Conservation (phyloP, 2,329 filamentous ascomycete species). For the Grosmannia clavigera region DNA sequence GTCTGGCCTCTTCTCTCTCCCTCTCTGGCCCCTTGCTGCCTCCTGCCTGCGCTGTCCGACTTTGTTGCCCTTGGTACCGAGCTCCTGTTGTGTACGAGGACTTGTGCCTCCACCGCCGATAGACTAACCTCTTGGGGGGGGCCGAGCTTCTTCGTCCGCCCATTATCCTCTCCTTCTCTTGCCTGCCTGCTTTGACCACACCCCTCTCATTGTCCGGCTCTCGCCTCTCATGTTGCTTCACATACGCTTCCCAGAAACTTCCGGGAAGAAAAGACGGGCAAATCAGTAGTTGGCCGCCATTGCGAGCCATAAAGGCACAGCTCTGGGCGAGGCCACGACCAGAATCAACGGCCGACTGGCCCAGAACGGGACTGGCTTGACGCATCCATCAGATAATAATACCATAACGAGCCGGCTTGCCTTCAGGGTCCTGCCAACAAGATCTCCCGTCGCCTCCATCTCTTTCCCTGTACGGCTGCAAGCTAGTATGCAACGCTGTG, state of each 20-base stretch:
- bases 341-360: not conserved
- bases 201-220: not conserved
- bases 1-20: not conserved
- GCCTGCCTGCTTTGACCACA: not conserved
- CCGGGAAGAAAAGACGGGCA: slow-evolving; percentile 1
- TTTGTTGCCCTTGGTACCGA: not conserved
- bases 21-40: not conserved
- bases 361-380: slow-evolving; percentile 1
- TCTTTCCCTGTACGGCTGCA: slow-evolving; percentile 38
- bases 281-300: not conserved
- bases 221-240: not conserved
- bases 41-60: not conserved
- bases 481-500: slow-evolving; percentile 23
- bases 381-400: slow-evolving; percentile 4
- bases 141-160: not conserved
- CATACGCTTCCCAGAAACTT: not conserved
- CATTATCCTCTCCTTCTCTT: not conserved
- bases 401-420: slow-evolving; percentile 6
- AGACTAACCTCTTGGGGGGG: not conserved
- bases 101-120: not conserved
- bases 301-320: not conserved
- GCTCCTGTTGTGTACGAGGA: not conserved
- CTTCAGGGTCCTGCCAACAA: slow-evolving; percentile 13
- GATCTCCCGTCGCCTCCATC: slow-evolving; percentile 26
- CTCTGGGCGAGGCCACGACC: not conserved